Conservation (phyloP, 495 filamentous ascomycete species). For the Durotheca rogersii region DNA sequence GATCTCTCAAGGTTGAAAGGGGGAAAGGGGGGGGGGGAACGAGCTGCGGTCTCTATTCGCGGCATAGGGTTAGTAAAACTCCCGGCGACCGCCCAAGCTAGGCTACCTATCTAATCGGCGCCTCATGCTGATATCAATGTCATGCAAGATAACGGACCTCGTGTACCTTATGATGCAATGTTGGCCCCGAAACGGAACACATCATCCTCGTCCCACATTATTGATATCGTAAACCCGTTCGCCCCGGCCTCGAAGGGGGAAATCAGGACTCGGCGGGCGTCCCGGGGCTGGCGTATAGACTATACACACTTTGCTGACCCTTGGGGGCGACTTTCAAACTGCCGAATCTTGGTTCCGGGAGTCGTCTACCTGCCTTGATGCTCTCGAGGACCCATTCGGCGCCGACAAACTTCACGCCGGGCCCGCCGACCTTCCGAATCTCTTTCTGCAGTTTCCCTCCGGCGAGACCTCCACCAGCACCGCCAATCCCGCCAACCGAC, state of each 20-base stretch:
- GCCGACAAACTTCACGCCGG: constrained; percentile 74
- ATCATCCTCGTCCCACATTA: constrained; percentile 3
- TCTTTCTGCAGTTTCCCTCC: constrained; percentile 83
- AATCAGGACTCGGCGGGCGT: background rate
- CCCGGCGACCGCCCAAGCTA: constrained; percentile 10
- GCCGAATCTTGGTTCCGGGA: constrained; percentile 72
- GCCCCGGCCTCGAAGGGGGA: too few species aligned
- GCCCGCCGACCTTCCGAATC: constrained; percentile 61
- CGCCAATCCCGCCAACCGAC: constrained; percentile 44
- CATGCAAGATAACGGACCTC: constrained; percentile 29
- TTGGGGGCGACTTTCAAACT: constrained; percentile 58
- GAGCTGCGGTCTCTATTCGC: too few species aligned
- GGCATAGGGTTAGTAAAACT: too few species aligned
- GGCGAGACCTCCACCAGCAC: constrained; percentile 76
- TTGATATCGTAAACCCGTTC: constrained; percentile 10
- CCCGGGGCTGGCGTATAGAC: constrained; percentile 44
- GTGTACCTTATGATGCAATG: constrained; percentile 26
- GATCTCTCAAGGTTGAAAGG: too few species aligned
- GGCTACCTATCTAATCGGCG: constrained; percentile 16
- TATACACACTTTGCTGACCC: constrained; percentile 63
- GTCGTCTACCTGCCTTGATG: constrained; percentile 69
- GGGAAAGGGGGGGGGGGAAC: too few species aligned
- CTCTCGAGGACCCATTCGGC: constrained; percentile 87
- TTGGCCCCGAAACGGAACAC: constrained; percentile 21
- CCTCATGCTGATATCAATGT: constrained; percentile 24